phyloP scores from a whole-genome alignment of 73 alveolate genomes.

The Uronychia setigera region DNA sequence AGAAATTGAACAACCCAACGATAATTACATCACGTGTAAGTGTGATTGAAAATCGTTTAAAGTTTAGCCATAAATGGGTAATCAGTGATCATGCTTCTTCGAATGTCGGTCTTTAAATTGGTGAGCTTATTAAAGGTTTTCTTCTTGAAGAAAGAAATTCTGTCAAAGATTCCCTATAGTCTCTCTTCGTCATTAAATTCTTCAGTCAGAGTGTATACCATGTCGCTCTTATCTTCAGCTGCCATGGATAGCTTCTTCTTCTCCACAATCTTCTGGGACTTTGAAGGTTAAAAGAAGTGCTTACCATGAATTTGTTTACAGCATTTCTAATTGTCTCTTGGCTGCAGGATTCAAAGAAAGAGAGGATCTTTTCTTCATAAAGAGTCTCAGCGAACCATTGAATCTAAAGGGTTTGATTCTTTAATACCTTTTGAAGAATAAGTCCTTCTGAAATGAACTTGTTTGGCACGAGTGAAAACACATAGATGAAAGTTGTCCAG shows the following conservation, averaged over 20 bases:
- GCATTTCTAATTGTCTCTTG: constrained; percentile 80
- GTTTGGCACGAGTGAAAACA: constrained; percentile 53
- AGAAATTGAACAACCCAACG: too few relatives aligned
- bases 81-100: constrained; percentile 20
- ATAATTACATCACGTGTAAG: background rate
- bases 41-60: background rate
- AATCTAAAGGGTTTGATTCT: constrained; percentile 22
- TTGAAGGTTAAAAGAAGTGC: too few relatives aligned
- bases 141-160: constrained; percentile 22
- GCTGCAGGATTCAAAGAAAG: constrained; percentile 80
- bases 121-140: background rate
- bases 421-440: constrained; percentile 10
- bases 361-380: constrained; percentile 77
- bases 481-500: constrained; percentile 81
- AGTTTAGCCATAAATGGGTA: constrained; percentile 42
- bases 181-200: constrained; percentile 26
- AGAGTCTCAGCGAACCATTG: constrained; percentile 84
- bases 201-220: too few relatives aligned
- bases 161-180: constrained; percentile 18
- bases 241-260: background rate
- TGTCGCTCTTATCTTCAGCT: background rate
- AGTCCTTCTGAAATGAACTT: constrained; percentile 32
- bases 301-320: constrained; percentile 26
- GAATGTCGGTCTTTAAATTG: constrained; percentile 14
- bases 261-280: background rate